Conservation (phyloP, 2,329 filamentous ascomycete genomes). For the Fusarium albosuccineum region DNA sequence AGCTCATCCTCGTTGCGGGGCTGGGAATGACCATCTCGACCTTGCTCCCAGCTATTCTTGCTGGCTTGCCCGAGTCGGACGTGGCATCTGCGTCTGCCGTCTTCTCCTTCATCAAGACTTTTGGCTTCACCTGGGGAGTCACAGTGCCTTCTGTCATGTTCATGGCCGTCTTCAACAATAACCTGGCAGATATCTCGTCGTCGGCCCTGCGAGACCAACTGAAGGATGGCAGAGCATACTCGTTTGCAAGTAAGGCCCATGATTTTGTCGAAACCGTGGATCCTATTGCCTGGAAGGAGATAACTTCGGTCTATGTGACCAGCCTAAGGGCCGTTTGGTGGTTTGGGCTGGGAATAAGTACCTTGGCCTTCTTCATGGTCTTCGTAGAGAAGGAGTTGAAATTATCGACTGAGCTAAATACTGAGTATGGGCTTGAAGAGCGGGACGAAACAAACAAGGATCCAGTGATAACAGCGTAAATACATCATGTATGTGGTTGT, state of each 20-base stretch:
- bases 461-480: too few species aligned
- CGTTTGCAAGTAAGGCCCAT: background rate
- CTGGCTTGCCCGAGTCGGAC: slow-evolving; percentile 53
- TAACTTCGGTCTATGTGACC: background rate
- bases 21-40: slow-evolving; percentile 57
- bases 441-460: background rate
- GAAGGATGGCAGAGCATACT: background rate
- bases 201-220: background rate
- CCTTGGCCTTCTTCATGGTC: background rate
- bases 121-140: slow-evolving; percentile 62
- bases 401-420: background rate
- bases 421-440: background rate
- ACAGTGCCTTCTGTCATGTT: slow-evolving; percentile 58
- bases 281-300: background rate
- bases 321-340: background rate
- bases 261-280: too few species aligned
- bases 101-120: slow-evolving; percentile 60
- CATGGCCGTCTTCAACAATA: slow-evolving; percentile 33
- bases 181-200: background rate
- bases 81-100: slow-evolving; percentile 54
- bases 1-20: slow-evolving; percentile 57
- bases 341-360: background rate
- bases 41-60: slow-evolving; percentile 59
- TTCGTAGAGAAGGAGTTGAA: background rate
- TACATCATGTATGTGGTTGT: too few species aligned